Conservation (phyloP, 1,139 yeast species). For the Protomyces pachydermus region DNA sequence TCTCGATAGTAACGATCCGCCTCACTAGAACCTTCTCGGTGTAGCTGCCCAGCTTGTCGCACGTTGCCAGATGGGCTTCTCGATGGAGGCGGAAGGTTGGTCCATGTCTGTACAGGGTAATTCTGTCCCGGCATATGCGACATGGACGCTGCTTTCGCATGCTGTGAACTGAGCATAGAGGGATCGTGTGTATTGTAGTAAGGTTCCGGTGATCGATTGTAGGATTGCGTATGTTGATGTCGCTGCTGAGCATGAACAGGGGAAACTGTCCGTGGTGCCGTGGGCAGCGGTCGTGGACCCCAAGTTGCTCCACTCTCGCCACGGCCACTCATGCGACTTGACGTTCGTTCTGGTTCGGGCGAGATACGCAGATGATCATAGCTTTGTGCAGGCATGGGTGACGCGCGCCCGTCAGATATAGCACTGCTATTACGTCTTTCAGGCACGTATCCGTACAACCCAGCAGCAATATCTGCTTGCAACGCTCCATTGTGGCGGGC, state of each 20-base stretch:
- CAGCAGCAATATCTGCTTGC: neutral
- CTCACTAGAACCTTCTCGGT: neutral
- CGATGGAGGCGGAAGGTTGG: neutral
- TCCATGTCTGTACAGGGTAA: neutral
- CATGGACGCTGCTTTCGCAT: neutral
- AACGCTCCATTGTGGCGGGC: neutral
- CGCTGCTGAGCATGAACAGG: neutral
- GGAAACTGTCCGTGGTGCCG: neutral
- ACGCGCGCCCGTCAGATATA: neutral
- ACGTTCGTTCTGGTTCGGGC: neutral
- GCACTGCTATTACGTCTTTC: neutral
- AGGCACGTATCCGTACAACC: neutral
- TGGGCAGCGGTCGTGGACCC: neutral
- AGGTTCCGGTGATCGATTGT: neutral
- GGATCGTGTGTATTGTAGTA: neutral
- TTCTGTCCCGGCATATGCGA: neutral
- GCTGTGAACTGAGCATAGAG: neutral
- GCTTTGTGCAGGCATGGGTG: neutral
- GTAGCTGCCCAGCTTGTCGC: neutral
- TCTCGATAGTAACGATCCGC: neutral
- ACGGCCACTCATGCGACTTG: neutral
- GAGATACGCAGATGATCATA: neutral
- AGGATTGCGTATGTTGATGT: neutral
- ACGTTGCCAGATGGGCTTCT: neutral
- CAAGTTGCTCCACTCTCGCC: neutral